Evolutionary conservation across 257 asterid species (phyloP).

Genomic region (Ehretia macrophylla): DNA sequence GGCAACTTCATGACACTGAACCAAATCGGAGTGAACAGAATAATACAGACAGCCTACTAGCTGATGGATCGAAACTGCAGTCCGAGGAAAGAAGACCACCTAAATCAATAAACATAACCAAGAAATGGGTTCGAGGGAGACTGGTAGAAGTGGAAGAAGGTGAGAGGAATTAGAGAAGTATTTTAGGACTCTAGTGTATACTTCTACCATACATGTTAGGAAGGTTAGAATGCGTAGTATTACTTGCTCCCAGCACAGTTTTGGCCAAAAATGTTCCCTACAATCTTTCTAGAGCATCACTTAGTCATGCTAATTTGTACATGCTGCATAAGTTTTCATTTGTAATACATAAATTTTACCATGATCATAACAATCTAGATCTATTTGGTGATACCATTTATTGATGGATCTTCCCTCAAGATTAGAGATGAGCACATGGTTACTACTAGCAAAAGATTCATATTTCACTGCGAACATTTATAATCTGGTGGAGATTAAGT

Average conservation of each 20-base stretch:
- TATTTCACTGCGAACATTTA: too few species aligned
- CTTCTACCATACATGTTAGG: constrained; percentile 19
- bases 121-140: constrained; percentile 90
- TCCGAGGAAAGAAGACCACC: constrained; percentile 11
- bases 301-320: background rate
- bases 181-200: constrained; percentile 5
- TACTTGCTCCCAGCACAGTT: background rate
- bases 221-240: constrained; percentile 21
- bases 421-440: too few species aligned
- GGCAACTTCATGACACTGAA: constrained; percentile 14
- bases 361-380: background rate
- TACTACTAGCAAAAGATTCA: too few species aligned
- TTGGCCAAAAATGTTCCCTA: background rate
- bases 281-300: background rate
- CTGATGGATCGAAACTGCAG: constrained; percentile 22
- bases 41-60: constrained; percentile 5
- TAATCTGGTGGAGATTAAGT: too few species aligned
- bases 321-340: background rate
- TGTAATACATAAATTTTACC: constrained; percentile 9
- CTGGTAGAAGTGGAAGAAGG: constrained; percentile 65
- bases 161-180: constrained; percentile 41
- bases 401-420: too few species aligned
- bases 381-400: too few species aligned
- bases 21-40: constrained; percentile 23
- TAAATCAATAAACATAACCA: constrained; percentile 20